Base-by-base conservation (phyloP, 306 rosid genomes). In the Prunus persica region DNA sequence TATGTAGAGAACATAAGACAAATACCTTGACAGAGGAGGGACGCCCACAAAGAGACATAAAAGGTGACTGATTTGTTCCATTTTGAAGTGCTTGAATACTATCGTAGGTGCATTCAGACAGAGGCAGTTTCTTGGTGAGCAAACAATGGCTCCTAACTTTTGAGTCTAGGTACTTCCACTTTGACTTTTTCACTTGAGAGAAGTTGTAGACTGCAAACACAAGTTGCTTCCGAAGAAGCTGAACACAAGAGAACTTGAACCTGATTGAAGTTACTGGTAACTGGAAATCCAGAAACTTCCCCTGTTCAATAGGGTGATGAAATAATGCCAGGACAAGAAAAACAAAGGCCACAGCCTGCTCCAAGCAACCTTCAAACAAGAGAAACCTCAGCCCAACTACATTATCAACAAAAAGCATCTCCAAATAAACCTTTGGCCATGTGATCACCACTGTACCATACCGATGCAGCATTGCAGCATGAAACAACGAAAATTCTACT, bases 361-460 rank as follows among this genome's bases (percentile, higher is more conserved):
- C 86, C 87, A 91, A 83, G 86, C 91, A 89, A 69, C 96, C 97
- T 81, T 96, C 98, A 85, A 92, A 87, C 80, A 86, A 76, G 38
- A 91, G 83, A 85, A 87, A 87, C 84, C 96, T 89, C 86, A 92
- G 72, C 57, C 99, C 99, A 61, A 81, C 91, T 73, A 92, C 88
- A 78, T 91, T 92, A 74, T 96, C 99, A 13, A 96, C 90, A 82
- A 92, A 92, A 70, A 96, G 93, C 91, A 96, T 88, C 86, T 96
- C 96, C 86, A 96, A 73, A 75, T 73, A 79, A 81, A 96, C 91
- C 88, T 81, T 85, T 51, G 97, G 99, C 93, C 93, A 88, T 76
- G 81, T 82, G 63, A 69, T 79, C 84, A 85, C 80, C 80, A 96
- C 41, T 28, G 88, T 69, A 27, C 98, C 99, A 78, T 76, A 80